These are phyloP conservation scores for Calonectria naviculata DNA, from an alignment of 2,329 filamentous ascomycete genomes.

Conservation along the genomic window DNA sequence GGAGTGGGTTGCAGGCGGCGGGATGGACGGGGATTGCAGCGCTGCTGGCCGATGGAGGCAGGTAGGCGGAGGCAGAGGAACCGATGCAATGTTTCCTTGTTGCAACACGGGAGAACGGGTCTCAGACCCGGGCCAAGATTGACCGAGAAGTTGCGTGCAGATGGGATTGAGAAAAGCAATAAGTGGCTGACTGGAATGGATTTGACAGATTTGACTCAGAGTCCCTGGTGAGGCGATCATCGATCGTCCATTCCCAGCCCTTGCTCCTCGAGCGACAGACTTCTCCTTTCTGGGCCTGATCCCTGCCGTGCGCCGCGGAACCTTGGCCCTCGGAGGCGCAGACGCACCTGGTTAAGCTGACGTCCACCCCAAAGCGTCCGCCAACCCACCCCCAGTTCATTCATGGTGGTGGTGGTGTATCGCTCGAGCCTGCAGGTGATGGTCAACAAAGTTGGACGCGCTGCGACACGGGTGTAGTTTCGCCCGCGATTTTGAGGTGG, in stretches of 20 bases:
- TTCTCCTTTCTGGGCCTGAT: conserved; percentile 29
- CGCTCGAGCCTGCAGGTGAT: conserved; percentile 26
- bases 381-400: conserved; percentile 9
- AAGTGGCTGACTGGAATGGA: conserved; percentile 36
- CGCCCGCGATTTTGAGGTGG: conserved; percentile 3
- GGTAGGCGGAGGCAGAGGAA: conserved; percentile 11
- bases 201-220: conserved; percentile 44
- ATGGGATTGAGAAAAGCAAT: conserved; percentile 35
- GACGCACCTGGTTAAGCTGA: conserved; percentile 31
- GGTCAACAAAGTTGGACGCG: conserved; percentile 34
- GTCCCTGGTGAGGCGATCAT: conserved; percentile 37
- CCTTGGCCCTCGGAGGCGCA: conserved; percentile 30
- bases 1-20: conserved; percentile 12
- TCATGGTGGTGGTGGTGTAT: conserved; percentile 12
- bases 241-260: conserved; percentile 31
- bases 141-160: conserved; percentile 32
- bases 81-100: conserved; percentile 10
- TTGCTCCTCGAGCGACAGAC: conserved; percentile 23
- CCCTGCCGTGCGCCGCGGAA: conserved; percentile 34
- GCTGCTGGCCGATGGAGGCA: conserved; percentile 1
- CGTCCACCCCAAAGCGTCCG: conserved; percentile 13
- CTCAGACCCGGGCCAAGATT: conserved; percentile 21
- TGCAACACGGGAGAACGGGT: conserved; percentile 19
- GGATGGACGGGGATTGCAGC: conserved; percentile 13
- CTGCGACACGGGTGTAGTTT: conserved; percentile 18